Evolutionary conservation across 352 stramenopile genomes (phyloP).

Genomic region (Phytophthora lateralis): DNA sequence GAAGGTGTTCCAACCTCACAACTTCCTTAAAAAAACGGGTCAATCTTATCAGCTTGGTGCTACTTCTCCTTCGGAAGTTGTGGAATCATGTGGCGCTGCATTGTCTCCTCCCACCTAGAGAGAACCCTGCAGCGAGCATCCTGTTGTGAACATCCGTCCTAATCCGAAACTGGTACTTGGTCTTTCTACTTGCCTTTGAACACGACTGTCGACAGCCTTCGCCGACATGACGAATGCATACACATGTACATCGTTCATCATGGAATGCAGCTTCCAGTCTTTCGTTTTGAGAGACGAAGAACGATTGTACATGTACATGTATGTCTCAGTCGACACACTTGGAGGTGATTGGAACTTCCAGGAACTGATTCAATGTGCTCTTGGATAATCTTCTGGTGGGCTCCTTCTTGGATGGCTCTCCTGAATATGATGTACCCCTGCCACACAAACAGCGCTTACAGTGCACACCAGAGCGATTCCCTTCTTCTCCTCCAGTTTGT

Average conservation of each 20-base stretch:
- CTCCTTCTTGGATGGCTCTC: no score
- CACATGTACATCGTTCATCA: constrained; percentile 2
- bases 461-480: constrained; percentile 52
- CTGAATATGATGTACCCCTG: constrained; percentile 66
- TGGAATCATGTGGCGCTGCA: constrained; percentile 39
- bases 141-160: constrained; percentile 17
- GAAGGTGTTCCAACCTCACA: constrained; percentile 52
- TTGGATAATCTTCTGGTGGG: no score
- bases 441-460: constrained; percentile 61
- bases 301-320: background rate
- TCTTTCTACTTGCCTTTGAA: constrained; percentile 8
- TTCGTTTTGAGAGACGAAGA: constrained; percentile 14
- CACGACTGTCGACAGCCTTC: constrained; percentile 16
- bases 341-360: background rate
- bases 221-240: constrained; percentile 10
- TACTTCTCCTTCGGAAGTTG: constrained; percentile 61
- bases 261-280: constrained; percentile 10
- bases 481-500: constrained; percentile 52
- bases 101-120: constrained; percentile 12
- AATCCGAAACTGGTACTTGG: constrained; percentile 22
- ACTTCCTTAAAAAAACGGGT: constrained; percentile 58
- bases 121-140: constrained; percentile 16
- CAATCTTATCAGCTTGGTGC: constrained; percentile 47
- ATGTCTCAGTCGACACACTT: background rate
- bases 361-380: constrained; percentile 66